Conservation (phyloP, 345 rosid genomes). For the Pistacia vera region DNA sequence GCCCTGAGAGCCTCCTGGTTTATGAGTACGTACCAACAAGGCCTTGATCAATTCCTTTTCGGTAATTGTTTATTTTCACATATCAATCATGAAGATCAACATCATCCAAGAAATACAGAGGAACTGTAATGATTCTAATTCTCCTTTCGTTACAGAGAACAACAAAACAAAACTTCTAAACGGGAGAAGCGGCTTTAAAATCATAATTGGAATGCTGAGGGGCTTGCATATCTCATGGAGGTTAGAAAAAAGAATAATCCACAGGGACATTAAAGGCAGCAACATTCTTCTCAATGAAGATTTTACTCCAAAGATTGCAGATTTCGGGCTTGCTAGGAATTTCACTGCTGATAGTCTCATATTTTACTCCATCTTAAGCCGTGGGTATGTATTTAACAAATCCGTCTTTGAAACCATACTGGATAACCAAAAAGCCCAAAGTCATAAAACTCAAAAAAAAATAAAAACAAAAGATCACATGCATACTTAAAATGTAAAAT, state of each 20-base stretch:
- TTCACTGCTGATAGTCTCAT: conserved; percentile 49
- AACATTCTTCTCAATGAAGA: conserved; percentile 53
- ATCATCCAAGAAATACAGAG: not conserved
- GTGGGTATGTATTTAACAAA: no score
- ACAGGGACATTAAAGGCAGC: conserved; percentile 58
- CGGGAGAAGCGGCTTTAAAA: conserved; percentile 43
- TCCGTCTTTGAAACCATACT: conserved; percentile 96
- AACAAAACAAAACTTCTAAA: conserved; percentile 24
- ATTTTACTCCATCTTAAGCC: no score
- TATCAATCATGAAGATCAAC: not conserved
- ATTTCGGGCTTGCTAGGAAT: conserved; percentile 55
- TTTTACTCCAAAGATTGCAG: conserved; percentile 50
- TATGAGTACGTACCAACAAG: conserved; percentile 55
- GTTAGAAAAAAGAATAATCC: conserved; percentile 41
- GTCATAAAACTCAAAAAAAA: not conserved
- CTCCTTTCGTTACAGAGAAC: conserved; percentile 33
- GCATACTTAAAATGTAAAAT: not conserved
- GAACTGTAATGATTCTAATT: conserved; percentile 24
- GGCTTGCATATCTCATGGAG: conserved; percentile 58
- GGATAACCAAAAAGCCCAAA: conserved; percentile 28
- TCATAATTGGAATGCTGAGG: conserved; percentile 56
- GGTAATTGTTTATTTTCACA: conserved; percentile 33
- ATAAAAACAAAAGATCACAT: not conserved
- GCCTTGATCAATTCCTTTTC: conserved; percentile 57
- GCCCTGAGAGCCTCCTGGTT: conserved; percentile 63